Evolutionary conservation across 352 stramenopile genomes (phyloP).

Genomic region (Globisporangium carolinianum): DNA sequence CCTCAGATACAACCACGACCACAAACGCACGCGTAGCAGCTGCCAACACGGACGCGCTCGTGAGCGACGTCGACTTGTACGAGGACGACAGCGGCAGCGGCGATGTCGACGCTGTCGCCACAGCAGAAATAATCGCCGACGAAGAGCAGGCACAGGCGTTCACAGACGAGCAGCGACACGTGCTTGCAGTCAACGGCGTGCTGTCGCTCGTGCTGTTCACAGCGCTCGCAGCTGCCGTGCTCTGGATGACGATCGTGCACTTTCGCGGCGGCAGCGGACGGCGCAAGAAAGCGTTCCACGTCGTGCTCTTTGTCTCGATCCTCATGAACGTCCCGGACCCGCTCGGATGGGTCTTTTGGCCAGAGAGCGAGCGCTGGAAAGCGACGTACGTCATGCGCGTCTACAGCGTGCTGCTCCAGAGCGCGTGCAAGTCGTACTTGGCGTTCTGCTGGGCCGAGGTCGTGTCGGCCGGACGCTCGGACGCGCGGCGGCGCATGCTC

Average conservation of each 20-base stretch:
- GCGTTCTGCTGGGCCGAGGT: slow-evolving; percentile 77
- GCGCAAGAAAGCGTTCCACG: slow-evolving; percentile 68
- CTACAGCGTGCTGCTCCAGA: slow-evolving; percentile 64
- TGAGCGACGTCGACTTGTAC: background rate
- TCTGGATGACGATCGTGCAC: slow-evolving; percentile 61
- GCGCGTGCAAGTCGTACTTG: slow-evolving; percentile 76
- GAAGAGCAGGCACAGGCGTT: slow-evolving; percentile 12
- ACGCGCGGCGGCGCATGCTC: slow-evolving; percentile 45
- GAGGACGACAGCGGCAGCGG: background rate
- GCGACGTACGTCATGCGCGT: slow-evolving; percentile 56
- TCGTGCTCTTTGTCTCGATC: slow-evolving; percentile 56
- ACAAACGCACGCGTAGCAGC: slow-evolving; percentile 5
- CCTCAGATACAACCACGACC: background rate
- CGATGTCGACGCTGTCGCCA: background rate
- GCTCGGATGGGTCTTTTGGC: slow-evolving; percentile 50
- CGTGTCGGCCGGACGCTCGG: slow-evolving; percentile 61
- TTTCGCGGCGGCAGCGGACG: slow-evolving; percentile 39
- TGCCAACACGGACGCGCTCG: slow-evolving; percentile 4
- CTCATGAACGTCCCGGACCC: slow-evolving; percentile 60
- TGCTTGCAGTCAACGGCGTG: slow-evolving; percentile 48
- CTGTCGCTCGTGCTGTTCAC: slow-evolving; percentile 58
- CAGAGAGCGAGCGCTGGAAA: slow-evolving; percentile 56
- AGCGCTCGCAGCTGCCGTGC: slow-evolving; percentile 44
- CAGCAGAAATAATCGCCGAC: background rate
- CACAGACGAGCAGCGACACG: slow-evolving; percentile 30